A percentile compares a stretch with the other conserved stretches of the same genome.
Evolutionary conservation across 2,329 filamentous ascomycete genomes (phyloP).

Genomic region (Ascosphaera apis): DNA sequence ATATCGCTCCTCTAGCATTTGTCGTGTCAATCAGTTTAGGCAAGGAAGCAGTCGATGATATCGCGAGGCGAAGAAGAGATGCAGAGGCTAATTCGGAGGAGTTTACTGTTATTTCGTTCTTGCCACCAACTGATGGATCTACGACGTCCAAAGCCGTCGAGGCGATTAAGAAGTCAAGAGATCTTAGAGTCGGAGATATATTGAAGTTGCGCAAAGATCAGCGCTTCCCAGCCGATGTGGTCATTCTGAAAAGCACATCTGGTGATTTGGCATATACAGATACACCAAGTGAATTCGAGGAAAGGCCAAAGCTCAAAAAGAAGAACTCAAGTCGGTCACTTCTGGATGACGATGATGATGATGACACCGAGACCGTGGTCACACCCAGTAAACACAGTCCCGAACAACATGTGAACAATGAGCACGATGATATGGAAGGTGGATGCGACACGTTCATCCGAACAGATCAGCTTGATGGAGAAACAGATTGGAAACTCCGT

Average conservation of each 20-base stretch:
- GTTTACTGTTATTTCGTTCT: constrained; percentile 56
- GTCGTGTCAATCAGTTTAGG: constrained; percentile 80
- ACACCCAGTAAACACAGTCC: too few relatives aligned
- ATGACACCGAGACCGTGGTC: background rate
- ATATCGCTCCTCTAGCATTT: constrained; percentile 77
- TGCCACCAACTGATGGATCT: constrained; percentile 18
- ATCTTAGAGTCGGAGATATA: constrained; percentile 88
- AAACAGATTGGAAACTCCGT: constrained; percentile 95
- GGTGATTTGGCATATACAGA: constrained; percentile 11
- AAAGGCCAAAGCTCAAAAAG: background rate
- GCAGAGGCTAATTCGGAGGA: constrained; percentile 84
- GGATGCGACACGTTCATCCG: constrained; percentile 82
- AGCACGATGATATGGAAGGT: constrained; percentile 15
- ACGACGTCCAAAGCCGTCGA: constrained; percentile 32
- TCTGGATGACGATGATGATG: background rate
- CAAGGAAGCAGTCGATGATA: constrained; percentile 89
- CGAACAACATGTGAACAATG: too few relatives aligned
- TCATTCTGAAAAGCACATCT: constrained; percentile 55
- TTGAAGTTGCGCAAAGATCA: constrained; percentile 80
- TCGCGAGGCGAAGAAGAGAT: constrained; percentile 63
- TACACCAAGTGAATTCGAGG: background rate
- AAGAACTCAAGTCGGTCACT: background rate
- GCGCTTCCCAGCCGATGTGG: constrained; percentile 78
- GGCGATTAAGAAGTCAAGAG: constrained; percentile 56
- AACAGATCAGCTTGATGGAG: constrained; percentile 89